phyloP scores from a whole-genome alignment of 2,329 filamentous ascomycete species.

The Colletotrichum sidae region DNA sequence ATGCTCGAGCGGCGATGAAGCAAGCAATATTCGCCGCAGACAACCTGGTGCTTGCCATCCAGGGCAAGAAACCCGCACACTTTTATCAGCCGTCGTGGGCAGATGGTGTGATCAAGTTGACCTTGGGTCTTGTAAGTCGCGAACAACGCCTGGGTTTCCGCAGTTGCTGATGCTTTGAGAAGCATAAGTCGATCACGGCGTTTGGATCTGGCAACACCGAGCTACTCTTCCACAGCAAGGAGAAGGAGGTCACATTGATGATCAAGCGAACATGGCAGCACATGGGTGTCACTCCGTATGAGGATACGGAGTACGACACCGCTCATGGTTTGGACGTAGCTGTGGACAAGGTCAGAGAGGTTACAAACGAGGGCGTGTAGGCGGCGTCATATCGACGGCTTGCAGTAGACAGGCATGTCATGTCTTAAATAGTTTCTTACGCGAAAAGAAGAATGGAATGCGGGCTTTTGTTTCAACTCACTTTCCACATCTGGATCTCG shows the following conservation, averaged over 20 bases:
- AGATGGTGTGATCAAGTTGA: constrained; percentile 65
- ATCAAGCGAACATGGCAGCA: constrained; percentile 54
- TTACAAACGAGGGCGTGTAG: constrained; percentile 2
- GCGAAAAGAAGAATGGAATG: too few relatives aligned
- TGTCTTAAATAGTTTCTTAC: too few relatives aligned
- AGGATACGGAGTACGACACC: constrained; percentile 45
- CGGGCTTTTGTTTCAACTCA: too few relatives aligned
- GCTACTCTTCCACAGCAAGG: constrained; percentile 53
- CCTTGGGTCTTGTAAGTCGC: constrained; percentile 60
- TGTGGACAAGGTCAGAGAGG: constrained; percentile 12
- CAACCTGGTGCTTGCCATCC: constrained; percentile 63
- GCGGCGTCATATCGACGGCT: too few relatives aligned
- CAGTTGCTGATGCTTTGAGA: constrained; percentile 14
- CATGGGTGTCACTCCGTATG: constrained; percentile 58
- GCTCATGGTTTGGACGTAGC: neutral
- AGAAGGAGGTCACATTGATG: constrained; percentile 59
- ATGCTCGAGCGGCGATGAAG: constrained; percentile 64
- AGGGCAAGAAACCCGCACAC: constrained; percentile 51
- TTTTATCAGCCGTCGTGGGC: constrained; percentile 57
- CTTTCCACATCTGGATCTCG: too few relatives aligned
- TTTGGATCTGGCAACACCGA: constrained; percentile 57
- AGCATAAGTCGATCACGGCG: constrained; percentile 59
- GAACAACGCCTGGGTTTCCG: neutral
- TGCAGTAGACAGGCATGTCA: too few relatives aligned
- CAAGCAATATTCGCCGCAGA: constrained; percentile 65